phyloP scores from a whole-genome alignment of 305 asterid species.

The Rubia tinctorum region DNA sequence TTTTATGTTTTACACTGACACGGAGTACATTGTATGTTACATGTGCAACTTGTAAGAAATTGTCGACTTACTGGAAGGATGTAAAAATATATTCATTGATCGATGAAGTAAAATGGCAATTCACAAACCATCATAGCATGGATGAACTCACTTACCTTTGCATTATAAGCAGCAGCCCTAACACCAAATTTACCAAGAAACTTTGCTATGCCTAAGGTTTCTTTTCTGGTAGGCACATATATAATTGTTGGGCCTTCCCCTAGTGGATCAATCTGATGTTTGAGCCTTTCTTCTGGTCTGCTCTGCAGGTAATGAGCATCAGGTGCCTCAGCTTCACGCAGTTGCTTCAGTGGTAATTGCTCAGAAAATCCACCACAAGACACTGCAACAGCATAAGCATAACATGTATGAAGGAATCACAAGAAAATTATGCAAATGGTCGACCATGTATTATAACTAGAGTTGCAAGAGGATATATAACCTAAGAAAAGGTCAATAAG shows the following conservation, averaged over 20 bases:
- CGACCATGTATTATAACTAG: not conserved
- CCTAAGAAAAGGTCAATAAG: not conserved
- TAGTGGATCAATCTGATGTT: slow-evolving; percentile 28
- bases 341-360: slow-evolving; percentile 27
- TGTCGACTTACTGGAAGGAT: not conserved
- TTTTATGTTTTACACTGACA: not conserved
- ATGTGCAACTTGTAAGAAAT: not conserved
- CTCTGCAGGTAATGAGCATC: slow-evolving; percentile 25
- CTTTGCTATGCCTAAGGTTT: slow-evolving; percentile 58
- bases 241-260: slow-evolving; percentile 64
- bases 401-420: slow-evolving; percentile 7
- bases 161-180: slow-evolving; percentile 79
- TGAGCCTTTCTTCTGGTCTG: slow-evolving; percentile 36
- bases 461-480: not conserved
- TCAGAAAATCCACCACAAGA: slow-evolving; percentile 66
- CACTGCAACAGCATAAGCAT: slow-evolving; percentile 40
- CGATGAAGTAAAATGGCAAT: not conserved
- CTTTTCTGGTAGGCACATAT: slow-evolving; percentile 72
- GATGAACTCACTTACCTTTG: slow-evolving; percentile 44
- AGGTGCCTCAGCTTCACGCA: slow-evolving; percentile 22
- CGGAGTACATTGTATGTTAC: not conserved
- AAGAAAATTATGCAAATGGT: slow-evolving; percentile 10
- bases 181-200: slow-evolving; percentile 58
- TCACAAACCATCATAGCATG: not conserved
- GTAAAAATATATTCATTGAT: not conserved